phyloP scores from a whole-genome alignment of 2,329 filamentous ascomycete species.

The Fusarium annulatum region DNA sequence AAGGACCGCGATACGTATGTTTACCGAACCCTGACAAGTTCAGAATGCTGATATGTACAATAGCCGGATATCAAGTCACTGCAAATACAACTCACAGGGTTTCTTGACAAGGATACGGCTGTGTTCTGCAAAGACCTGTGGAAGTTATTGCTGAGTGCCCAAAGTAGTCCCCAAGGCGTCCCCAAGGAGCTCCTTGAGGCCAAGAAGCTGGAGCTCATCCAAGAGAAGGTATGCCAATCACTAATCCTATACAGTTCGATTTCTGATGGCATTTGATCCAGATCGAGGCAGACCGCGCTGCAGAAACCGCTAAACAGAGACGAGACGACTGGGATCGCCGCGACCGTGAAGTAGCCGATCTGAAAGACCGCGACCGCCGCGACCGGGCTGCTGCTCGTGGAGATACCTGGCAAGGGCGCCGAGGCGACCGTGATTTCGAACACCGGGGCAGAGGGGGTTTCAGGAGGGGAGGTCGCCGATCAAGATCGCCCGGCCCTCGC shows the following conservation, averaged over 20 bases:
- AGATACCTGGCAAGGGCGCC: slow-evolving; percentile 65
- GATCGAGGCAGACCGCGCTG: slow-evolving; percentile 85
- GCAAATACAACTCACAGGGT: slow-evolving; percentile 94
- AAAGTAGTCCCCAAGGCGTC: slow-evolving; percentile 87
- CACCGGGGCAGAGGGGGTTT: slow-evolving; percentile 56
- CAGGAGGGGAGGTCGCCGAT: slow-evolving; percentile 58
- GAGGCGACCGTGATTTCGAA: slow-evolving; percentile 63
- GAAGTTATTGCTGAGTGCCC: slow-evolving; percentile 90
- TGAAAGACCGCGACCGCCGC: slow-evolving; percentile 73
- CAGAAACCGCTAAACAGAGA: slow-evolving; percentile 77
- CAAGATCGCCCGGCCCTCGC: slow-evolving; percentile 60
- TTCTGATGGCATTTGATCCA: slow-evolving; percentile 49
- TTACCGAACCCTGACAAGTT: background rate
- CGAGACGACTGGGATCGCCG: slow-evolving; percentile 77
- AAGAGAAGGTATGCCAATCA: slow-evolving; percentile 79
- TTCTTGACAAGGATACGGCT: slow-evolving; percentile 91
- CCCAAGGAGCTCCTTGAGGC: slow-evolving; percentile 94
- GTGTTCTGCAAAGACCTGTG: slow-evolving; percentile 94
- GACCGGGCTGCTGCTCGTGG: slow-evolving; percentile 63
- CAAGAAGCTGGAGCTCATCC: slow-evolving; percentile 93
- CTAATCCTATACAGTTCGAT: background rate
- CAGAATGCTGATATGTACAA: slow-evolving; percentile 42
- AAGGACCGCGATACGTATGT: slow-evolving; percentile 80
- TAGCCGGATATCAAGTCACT: slow-evolving; percentile 96
- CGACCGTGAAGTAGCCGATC: slow-evolving; percentile 75